These are phyloP conservation scores for Cladosporium phlei DNA, from an alignment of 2,329 filamentous ascomycete genomes.

Conservation along the genomic window DNA sequence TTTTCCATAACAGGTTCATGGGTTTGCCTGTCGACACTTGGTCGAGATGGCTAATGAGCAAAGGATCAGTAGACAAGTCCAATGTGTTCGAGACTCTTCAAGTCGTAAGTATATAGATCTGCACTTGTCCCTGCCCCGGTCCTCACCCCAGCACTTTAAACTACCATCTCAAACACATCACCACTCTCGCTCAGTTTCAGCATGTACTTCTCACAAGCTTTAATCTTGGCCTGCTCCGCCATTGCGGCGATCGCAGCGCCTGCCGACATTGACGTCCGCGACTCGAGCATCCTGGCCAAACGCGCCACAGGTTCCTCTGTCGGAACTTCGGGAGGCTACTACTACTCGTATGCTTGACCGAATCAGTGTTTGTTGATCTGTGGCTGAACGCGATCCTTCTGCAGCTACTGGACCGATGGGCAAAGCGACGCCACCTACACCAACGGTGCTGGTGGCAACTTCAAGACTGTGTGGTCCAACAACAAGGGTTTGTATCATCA, in stretches of 20 bases:
- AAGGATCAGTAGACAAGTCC: background rate
- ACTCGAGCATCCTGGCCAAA: slow-evolving; percentile 1
- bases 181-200: background rate
- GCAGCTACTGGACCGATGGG: slow-evolving; percentile 57
- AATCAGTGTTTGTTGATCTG: no score
- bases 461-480: slow-evolving; percentile 42
- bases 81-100: slow-evolving; percentile 6
- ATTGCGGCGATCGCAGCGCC: slow-evolving; percentile 9
- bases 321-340: slow-evolving; percentile 54
- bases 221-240: slow-evolving; percentile 11
- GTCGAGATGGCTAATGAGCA: background rate
- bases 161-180: slow-evolving; percentile 5
- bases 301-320: slow-evolving; percentile 40
- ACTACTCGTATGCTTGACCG: slow-evolving; percentile 59
- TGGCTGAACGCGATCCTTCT: no score
- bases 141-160: background rate
- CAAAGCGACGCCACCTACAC: slow-evolving; percentile 49
- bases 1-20: background rate
- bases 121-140: background rate
- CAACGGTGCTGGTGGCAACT: slow-evolving; percentile 47
- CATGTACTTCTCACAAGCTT: slow-evolving; percentile 11
- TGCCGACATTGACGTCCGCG: slow-evolving; percentile 7
- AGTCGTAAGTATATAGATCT: slow-evolving; percentile 10
- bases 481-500: no score
- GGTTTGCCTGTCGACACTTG: slow-evolving; percentile 2